phyloP scores from a whole-genome alignment of 805 yeast species.

The Saccharomycopsis sp. region DNA sequence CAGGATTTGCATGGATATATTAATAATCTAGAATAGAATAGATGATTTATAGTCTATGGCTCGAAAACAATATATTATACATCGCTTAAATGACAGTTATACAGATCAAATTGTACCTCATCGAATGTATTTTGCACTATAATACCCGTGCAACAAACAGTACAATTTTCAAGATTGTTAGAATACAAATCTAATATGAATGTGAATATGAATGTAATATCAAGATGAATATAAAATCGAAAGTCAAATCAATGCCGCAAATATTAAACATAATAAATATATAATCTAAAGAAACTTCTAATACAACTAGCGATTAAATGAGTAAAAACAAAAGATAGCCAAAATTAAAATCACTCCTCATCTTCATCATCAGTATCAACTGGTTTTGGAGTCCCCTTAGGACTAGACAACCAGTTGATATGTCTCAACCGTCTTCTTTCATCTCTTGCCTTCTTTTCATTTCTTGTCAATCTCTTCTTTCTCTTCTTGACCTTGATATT shows the following conservation, averaged over 20 bases:
- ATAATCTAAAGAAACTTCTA: background rate
- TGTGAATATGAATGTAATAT: background rate
- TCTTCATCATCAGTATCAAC: constrained; percentile 91
- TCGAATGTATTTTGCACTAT: too few relatives aligned
- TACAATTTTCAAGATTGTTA: background rate
- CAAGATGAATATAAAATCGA: too few relatives aligned
- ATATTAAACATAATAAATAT: too few relatives aligned
- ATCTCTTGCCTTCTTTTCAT: constrained; percentile 85
- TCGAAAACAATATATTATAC: too few relatives aligned
- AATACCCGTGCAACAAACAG: too few relatives aligned
- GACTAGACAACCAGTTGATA: constrained; percentile 89
- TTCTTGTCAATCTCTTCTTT: constrained; percentile 97
- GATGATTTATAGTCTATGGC: background rate
- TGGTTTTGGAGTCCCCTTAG: constrained; percentile 97
- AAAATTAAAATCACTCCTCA: constrained; percentile 24
- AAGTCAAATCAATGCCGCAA: background rate
- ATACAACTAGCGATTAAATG: background rate
- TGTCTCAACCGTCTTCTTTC: constrained; percentile 93
- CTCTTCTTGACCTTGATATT: constrained; percentile 86
- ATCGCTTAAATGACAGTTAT: too few relatives aligned
- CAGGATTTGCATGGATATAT: background rate
- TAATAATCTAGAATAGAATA: background rate
- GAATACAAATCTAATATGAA: background rate
- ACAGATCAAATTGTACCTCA: too few relatives aligned
- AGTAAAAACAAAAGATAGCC: background rate